Conservation (phyloP, 768 basidiomycete genomes). For the Termitomyces sp. region DNA sequence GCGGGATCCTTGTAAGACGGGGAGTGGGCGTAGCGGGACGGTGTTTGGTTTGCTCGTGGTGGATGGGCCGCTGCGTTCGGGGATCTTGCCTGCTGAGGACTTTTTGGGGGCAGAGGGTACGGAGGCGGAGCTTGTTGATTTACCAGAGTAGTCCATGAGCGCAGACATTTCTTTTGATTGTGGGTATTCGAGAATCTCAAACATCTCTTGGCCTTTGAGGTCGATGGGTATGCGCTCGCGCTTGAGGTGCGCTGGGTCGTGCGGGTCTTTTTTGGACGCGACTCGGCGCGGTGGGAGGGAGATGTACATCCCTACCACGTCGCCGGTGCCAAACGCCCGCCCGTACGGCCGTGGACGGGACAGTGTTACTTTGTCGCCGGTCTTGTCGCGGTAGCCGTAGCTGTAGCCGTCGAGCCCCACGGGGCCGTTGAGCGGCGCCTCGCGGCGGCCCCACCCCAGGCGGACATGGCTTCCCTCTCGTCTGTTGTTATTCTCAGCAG, state of each 20-base stretch:
- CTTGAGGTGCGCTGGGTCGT: conserved; percentile 78
- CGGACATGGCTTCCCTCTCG: conserved; percentile 78
- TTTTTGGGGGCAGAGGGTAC: conserved; percentile 62
- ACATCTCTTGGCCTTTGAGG: conserved; percentile 95
- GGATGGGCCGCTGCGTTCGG: conserved; percentile 46
- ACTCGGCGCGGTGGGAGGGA: conserved; percentile 67
- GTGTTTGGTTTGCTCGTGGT: conserved; percentile 29
- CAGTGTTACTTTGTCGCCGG: conserved; percentile 85
- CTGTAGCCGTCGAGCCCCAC: conserved; percentile 92
- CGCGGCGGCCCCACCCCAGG: conserved; percentile 87
- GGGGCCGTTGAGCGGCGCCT: conserved; percentile 90
- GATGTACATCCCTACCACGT: conserved; percentile 92
- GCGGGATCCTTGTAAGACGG: conserved; percentile 62
- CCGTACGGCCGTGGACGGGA: conserved; percentile 82
- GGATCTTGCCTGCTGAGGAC: conserved; percentile 61
- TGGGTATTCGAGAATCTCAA: conserved; percentile 88
- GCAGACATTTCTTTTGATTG: conserved; percentile 89
- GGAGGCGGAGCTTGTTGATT: conserved; percentile 47
- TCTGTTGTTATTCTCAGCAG: conserved; percentile 37
- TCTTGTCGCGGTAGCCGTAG: conserved; percentile 88
- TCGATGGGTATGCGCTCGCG: conserved; percentile 92
- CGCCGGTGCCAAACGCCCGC: conserved; percentile 65
- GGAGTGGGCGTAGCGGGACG: conserved; percentile 55
- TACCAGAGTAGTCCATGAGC: conserved; percentile 74
- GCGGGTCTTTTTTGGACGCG: conserved; percentile 54